Base-by-base conservation (phyloP, 495 filamentous ascomycete species). In the Hypoxylon perforatum region DNA sequence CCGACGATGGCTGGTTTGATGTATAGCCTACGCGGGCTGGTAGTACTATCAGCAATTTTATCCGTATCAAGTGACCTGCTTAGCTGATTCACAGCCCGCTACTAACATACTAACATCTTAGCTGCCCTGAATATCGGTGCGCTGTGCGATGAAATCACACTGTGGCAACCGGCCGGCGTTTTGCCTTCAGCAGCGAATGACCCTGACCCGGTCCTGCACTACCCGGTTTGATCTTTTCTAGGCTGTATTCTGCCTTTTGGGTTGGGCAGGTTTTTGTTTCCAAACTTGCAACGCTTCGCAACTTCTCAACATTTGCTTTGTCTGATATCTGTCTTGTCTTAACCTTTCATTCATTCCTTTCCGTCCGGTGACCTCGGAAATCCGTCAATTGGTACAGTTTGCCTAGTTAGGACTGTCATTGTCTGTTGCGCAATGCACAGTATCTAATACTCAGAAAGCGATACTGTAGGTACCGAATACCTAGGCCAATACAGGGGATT, bases 51-150 rank as follows among this genome's bases (percentile, higher is more conserved):
- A 59, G 39, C 48, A 50, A 59, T 68, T 68, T 68, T 68, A 68
- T 41, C 65, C 65, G 18, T 69, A 57, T 69, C 65, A 69, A 69
- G 56, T 69, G 65, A 69, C 65, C 65, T 63, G 49, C 57, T 53
- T 55, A 63, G 58, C 54, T 59, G 48, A 59, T 55, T 47, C 41
- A 51, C 18, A 55, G 56, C 49, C 54, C 50, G 44, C 57, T 56
- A 41, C 7, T 15, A 49, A 38, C 54, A 19, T 25, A n/a, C n/a
- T n/a, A n/a, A n/a, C n/a, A 14, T 14, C 39, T 52, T 48, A 42
- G 22, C 48, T 58, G 41, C 54, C 52, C 48, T 41, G 51, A 67
- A 35, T 51, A 36, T 61, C 47, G 25, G 25, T 28, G 25, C 3
- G 52, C 8, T 36, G 57, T 49, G 51, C 48, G 19, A 61, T 69